phyloP scores from a whole-genome alignment of 1,139 yeast species.

The Kurtzmaniella quercitrusa region DNA sequence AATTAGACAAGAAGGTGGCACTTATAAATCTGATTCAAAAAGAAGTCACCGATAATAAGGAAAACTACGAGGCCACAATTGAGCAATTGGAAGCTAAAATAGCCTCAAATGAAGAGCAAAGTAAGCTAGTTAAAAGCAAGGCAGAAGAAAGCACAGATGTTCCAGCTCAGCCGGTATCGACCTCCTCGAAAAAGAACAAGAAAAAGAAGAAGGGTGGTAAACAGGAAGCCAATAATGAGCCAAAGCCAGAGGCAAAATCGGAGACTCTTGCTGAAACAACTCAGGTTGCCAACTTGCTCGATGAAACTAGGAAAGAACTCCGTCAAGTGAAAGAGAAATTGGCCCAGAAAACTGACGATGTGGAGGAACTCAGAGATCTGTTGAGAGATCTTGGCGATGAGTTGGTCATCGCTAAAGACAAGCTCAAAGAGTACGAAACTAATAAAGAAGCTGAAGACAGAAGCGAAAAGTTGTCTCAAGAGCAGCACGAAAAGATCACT shows the following conservation, averaged over 20 bases:
- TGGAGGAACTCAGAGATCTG: constrained; percentile 65
- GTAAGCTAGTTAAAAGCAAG: not conserved
- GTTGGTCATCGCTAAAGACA: constrained; percentile 52
- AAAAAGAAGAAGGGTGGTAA: constrained; percentile 5
- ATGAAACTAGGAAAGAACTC: constrained; percentile 7
- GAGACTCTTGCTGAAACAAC: not conserved
- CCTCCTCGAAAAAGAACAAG: constrained; percentile 3
- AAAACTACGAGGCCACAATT: not conserved
- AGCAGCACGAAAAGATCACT: not conserved
- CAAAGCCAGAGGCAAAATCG: not conserved
- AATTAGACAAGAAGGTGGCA: constrained; percentile 4
- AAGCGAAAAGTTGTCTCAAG: not conserved
- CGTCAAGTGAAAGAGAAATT: constrained; percentile 16
- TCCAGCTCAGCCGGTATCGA: not conserved
- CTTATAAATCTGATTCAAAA: constrained; percentile 1
- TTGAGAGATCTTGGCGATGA: constrained; percentile 71
- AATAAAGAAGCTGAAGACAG: not conserved
- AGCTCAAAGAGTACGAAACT: constrained; percentile 13
- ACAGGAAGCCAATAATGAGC: not conserved
- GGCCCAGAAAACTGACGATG: constrained; percentile 42
- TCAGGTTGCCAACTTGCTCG: not conserved
- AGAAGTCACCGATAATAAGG: constrained; percentile 1
- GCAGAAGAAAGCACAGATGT: constrained; percentile 1
- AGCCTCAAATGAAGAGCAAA: not conserved
- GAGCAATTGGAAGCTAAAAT: not conserved